A percentile compares a stretch with the other conserved stretches of the same genome.
phyloP scores from a whole-genome alignment of 2,329 filamentous ascomycete genomes.

The Aspergillus viridinutans region DNA sequence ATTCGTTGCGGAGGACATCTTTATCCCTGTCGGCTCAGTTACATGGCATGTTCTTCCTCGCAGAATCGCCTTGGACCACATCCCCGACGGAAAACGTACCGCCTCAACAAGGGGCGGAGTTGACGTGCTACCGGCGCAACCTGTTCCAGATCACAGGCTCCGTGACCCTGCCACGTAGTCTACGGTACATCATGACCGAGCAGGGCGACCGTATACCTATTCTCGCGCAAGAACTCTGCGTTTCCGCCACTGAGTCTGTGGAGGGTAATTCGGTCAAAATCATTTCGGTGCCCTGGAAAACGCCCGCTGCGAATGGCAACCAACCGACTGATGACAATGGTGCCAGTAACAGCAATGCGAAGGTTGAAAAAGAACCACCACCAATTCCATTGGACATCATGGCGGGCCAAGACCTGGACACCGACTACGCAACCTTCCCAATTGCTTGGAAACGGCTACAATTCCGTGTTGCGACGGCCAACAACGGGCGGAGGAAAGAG shows the following conservation, averaged over 20 bases:
- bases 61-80: slow-evolving; percentile 60
- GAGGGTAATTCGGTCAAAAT: slow-evolving; percentile 89
- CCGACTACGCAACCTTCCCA: slow-evolving; percentile 83
- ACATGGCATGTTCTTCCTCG: slow-evolving; percentile 66
- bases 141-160: slow-evolving; percentile 94
- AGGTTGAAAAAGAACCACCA: slow-evolving; percentile 78
- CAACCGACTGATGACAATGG: slow-evolving; percentile 34
- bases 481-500: slow-evolving; percentile 91
- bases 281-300: slow-evolving; percentile 98
- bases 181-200: slow-evolving; percentile 77
- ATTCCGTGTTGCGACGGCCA: slow-evolving; percentile 91
- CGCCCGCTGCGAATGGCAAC: slow-evolving; percentile 68
- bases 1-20: slow-evolving; percentile 52
- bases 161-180: slow-evolving; percentile 71
- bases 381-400: slow-evolving; percentile 69
- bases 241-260: slow-evolving; percentile 91
- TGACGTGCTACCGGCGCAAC: slow-evolving; percentile 94
- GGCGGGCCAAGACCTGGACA: slow-evolving; percentile 65
- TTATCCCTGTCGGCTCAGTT: slow-evolving; percentile 59
- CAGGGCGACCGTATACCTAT: slow-evolving; percentile 81
- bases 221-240: slow-evolving; percentile 74
- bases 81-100: slow-evolving; percentile 52
- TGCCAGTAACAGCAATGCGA: slow-evolving; percentile 46
- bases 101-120: slow-evolving; percentile 56
- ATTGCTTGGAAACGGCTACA: slow-evolving; percentile 93